Conservation (phyloP, 306 rosid species). For the Prunus mira region DNA sequence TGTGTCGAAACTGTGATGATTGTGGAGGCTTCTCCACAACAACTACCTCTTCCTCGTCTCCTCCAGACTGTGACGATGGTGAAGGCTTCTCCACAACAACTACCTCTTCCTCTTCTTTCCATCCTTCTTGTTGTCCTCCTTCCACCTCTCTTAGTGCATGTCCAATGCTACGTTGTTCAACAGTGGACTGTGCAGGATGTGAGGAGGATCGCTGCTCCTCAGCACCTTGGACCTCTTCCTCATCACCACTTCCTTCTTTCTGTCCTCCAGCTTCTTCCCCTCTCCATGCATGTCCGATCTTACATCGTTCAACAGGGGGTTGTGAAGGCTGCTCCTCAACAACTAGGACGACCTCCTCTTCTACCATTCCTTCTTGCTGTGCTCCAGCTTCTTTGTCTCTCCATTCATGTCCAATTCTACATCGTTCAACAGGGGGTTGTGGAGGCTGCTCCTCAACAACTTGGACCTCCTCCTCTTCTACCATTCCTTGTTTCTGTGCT, state of each 20-base stretch:
- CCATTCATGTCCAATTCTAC: neutral
- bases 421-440: neutral
- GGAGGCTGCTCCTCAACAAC: neutral
- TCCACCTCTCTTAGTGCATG: conserved; percentile 2
- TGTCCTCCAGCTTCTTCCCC: neutral
- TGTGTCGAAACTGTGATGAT: neutral
- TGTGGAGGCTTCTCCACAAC: neutral
- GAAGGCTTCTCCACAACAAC: neutral
- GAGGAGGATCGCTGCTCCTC: neutral
- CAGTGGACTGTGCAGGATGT: neutral
- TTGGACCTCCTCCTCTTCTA: neutral
- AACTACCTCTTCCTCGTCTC: neutral
- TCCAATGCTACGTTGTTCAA: neutral
- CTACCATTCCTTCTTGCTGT: neutral
- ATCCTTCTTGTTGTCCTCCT: neutral
- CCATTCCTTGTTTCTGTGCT: neutral
- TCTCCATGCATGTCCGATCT: neutral
- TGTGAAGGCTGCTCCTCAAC: neutral
- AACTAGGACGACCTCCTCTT: neutral
- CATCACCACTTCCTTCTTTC: neutral
- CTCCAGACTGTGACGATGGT: neutral
- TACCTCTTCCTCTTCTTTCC: neutral
- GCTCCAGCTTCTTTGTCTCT: neutral
- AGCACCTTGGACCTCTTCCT: neutral
- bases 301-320: neutral